Base-by-base conservation (phyloP, 2,329 filamentous ascomycete species). In the Fusarium citri region DNA sequence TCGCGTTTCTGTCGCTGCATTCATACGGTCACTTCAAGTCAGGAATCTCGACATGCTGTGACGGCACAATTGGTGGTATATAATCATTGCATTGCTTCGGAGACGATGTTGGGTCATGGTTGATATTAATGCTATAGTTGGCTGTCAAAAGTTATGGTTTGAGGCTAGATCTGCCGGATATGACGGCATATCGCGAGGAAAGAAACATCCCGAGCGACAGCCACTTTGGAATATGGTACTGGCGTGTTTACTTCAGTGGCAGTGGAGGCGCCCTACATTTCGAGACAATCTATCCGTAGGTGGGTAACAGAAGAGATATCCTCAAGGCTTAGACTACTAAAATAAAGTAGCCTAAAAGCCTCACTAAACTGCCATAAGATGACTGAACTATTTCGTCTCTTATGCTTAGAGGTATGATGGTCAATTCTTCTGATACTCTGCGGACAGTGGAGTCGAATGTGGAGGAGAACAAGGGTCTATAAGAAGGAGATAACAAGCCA, bases 121-220 rank as follows among this genome's bases (percentile, higher is more conserved):
- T 43, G 28, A 63, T 41, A 70, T 31, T 50, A 53, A 43, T 40
- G 31, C 59, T 54, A 50, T 53, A 46, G 16, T 31, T 68, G 45
- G 31, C 26, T 60, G 59, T 53, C 43, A 63, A 55, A 64, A 62
- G 53, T 43, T 46, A 60, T 65, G 22, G 18, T 49, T 51, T 55
- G 48, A 43, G 56, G 49, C 63, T 67, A 59, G 51, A 46, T 40
- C 41, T 41, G 42, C 40, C 71, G 73, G 72, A 34, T 75, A 74
- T 74, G 72, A 70, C 73, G 73, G 73, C 73, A 74, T 65, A 54
- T 43, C 30, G n/a, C 18, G 20, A 43, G 10, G 46, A 48, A 47
- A 56, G 41, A 42, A 59, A 66, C 40, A 42, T 55, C 49, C 70
- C 73, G 64, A 66, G 37, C 48, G 50, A 63, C 64, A 64, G 56